Evolutionary conservation across 805 yeast species (phyloP).

Genomic region (Wickerhamomyces silvicola): DNA sequence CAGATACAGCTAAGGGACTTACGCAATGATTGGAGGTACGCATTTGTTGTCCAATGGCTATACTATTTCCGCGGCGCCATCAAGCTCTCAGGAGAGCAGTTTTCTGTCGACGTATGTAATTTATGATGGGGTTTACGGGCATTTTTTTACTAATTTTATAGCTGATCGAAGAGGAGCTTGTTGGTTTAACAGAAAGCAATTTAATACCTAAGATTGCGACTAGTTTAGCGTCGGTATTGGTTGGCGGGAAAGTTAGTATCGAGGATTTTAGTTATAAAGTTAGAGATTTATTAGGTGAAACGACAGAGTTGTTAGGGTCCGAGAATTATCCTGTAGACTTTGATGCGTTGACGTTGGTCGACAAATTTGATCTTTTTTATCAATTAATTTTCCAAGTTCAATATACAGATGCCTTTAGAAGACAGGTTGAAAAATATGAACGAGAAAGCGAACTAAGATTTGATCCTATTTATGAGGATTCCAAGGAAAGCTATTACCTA

Average conservation of each 20-base stretch:
- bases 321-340: constrained; percentile 27
- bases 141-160: background rate
- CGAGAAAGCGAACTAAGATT: constrained; percentile 24
- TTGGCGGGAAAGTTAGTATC: constrained; percentile 17
- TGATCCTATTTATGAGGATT: constrained; percentile 24
- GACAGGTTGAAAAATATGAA: constrained; percentile 37
- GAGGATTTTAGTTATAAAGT: constrained; percentile 23
- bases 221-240: constrained; percentile 13
- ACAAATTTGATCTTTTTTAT: constrained; percentile 45
- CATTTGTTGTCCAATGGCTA: constrained; percentile 48
- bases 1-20: constrained; percentile 22
- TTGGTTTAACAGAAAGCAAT: constrained; percentile 35
- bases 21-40: constrained; percentile 32
- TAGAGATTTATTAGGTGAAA: constrained; percentile 21
- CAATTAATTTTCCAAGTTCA: constrained; percentile 38
- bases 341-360: constrained; percentile 33
- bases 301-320: constrained; percentile 16
- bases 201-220: constrained; percentile 37
- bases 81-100: constrained; percentile 42
- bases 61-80: constrained; percentile 45
- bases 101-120: constrained; percentile 46
- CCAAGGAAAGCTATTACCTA: constrained; percentile 26
- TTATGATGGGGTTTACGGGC: too few species aligned
- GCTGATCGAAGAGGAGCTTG: constrained; percentile 50
- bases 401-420: constrained; percentile 38